Evolutionary conservation across 2,329 filamentous ascomycete genomes (phyloP), one percentile per base, ranked within the genome.

Genomic region (Diplocarpon rosae): DNA sequence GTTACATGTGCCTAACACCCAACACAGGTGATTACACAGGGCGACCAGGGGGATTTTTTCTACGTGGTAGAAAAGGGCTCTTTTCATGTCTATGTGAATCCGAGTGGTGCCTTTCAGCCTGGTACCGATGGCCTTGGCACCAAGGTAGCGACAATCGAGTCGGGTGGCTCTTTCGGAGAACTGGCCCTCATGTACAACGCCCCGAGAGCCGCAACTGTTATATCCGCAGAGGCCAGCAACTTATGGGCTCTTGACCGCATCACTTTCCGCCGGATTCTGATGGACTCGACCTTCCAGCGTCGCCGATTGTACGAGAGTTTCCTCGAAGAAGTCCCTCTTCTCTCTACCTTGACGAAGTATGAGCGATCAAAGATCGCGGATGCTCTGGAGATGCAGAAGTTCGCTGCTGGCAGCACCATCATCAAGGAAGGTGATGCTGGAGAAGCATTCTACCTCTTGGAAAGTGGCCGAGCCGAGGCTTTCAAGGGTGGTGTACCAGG

Each of bases 141-240:
- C 49, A 85, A 87, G 58, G 90, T 96, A 24, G 80, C 79, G 56
- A 80, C 74, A 31, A 93, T 93, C 46, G 82, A 85, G 36, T 78
- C 88, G 3, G 92, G 92, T 39, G 89, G 89, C 49, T 95, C 88
- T 3, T 98, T 98, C 65, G 92, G 92, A 57, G 92, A 98, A 68
- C 73, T 98, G 45, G 92, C 92, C 11, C 73, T 98, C 58, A 96
- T 98, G 92, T 96, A 98, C 70, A 95, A 96, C 60, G 88, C 92
- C 16, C 92, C 92, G 20, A 86, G 92, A 60, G 92, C 92, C 34
- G 92, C 92, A 3, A 96, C 92, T 0, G 86, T 98, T 48, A 76
- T 93, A 49, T 94, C 86, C 27, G 80, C 83, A 11, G 85, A 93
- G 58, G 63, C 81, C 29, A 89, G 84, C 59, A 89, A 83, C 3